Evolutionary conservation across 305 asterid genomes (phyloP).

Genomic region (Fraxinus sp.): DNA sequence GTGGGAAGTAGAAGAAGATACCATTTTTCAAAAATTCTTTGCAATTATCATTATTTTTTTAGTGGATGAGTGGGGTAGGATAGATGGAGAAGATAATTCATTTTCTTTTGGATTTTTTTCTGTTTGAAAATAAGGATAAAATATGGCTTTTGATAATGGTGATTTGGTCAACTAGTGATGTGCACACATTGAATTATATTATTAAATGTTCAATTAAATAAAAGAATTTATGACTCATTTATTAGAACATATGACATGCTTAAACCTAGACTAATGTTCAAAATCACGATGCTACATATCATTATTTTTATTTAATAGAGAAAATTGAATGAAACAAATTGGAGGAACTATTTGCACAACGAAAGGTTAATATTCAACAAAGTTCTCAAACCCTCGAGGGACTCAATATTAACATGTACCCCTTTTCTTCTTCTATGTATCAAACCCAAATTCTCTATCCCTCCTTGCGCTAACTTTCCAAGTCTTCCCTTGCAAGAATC

Average conservation of each 20-base stretch:
- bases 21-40: not conserved
- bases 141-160: not conserved
- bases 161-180: not conserved
- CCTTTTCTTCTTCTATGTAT: not conserved
- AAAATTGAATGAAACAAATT: not conserved
- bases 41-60: not conserved
- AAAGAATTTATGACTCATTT: no score
- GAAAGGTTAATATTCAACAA: not conserved
- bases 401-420: not conserved
- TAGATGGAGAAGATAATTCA: not conserved
- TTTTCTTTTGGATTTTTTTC: not conserved
- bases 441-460: not conserved
- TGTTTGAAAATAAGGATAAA: not conserved
- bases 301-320: not conserved
- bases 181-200: not conserved
- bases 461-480: not conserved
- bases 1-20: not conserved
- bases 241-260: no score
- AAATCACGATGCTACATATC: no score
- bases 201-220: no score
- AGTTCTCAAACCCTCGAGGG: constrained; percentile 3
- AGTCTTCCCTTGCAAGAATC: constrained; percentile 20
- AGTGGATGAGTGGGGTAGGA: not conserved
- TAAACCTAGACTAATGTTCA: no score
- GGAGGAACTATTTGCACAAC: no score